Evolutionary conservation across 805 yeast genomes (phyloP), one percentile per base, ranked within the genome.

Genomic region (Kazachstania psychrophila): DNA sequence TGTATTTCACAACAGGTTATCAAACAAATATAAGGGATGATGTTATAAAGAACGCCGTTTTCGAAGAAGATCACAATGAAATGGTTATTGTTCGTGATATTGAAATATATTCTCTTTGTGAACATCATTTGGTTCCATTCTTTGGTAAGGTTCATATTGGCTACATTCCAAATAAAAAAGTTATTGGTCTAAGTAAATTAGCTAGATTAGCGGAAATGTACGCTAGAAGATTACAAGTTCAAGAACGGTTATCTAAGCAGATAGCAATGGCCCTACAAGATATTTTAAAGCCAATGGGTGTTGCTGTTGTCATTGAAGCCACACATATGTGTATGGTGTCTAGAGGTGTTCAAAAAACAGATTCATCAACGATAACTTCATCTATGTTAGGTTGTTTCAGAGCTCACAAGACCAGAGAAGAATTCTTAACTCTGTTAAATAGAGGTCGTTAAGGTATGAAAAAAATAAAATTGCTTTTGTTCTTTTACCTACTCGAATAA

Each of bases 301-400:
- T 92, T 7, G 98, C 97, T 1, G 98, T 92, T 28, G 97, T 92
- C 19, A 87, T 92, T 52, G 98, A 92, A 62, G 96, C 96, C 14
- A 75, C 89, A 2, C 98, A 92, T 58, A 92, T 92, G 98, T 92
- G 98, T 61, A 92, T 92, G 98, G 97, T 89, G 19, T 85, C 94
- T 59, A 75, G 98, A 56, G 98, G 98, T 39, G 85, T 92, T 19
- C 96, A 92, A 61, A 92, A 92, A 62, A 77, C 95, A 0, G 96
- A 97, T 1, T 82, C 95, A 14, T 73, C 83, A 14, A 92, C 98
- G 2, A 78, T 87, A 23, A 92, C 98, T 14, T 84, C 95, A 52
- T 89, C 97, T 56, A 89, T 92, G 96, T 71, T 92, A 50, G 98
- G 98, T 8, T 83, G 95, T 47, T 92, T 92, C 69, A 73, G 96